Evolutionary conservation across 805 yeast species (phyloP), one percentile per base, ranked within the genome.

Genomic region (Ogataea wickerhamii): DNA sequence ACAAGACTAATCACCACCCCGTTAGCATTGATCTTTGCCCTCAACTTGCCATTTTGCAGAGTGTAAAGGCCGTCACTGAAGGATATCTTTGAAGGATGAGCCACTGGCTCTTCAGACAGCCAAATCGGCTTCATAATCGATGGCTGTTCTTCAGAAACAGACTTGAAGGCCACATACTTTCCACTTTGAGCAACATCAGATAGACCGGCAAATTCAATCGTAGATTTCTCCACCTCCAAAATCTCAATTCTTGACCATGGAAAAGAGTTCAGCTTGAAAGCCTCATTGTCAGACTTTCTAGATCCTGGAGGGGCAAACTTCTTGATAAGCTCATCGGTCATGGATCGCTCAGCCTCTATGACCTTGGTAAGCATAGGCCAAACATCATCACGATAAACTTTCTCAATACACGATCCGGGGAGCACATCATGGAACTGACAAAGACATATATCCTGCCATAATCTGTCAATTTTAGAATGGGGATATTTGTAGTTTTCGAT

Each of bases 351-450:
- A 17, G 66, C 64, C 14, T 67, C 63, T 41, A 82, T 65, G 18
- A 81, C 82, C 12, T 70, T 63, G 5, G 66, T 68, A 51, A 89
- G 71, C 76, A 86, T 80, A 22, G 91, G 89, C 55, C 80, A 76
- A 7, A 91, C 97, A 52, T 84, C 93, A 51, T 87, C 88, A 34
- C 76, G 79, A 56, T 93, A 91, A 11, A 93, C 96, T 79, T 87
- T 78, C 45, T 87, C 96, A 53, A 91, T 91, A 63, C 96, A 87
- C 5, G 95, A 82, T 3, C 98, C 98, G 2, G 98, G 98, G 36
- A 93, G 70, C n/a, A 91, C 97, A 66, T 91, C 98, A 61, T 91
- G 98, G 67, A 91, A 91, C 59, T 91, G 98, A 57, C 96, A 88
- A 39, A 93, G 67, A 44, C 88, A 77, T 16, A 91, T 78, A 60